Base-by-base conservation (phyloP, 441 rosid species). In the Pelargonium australe region DNA sequence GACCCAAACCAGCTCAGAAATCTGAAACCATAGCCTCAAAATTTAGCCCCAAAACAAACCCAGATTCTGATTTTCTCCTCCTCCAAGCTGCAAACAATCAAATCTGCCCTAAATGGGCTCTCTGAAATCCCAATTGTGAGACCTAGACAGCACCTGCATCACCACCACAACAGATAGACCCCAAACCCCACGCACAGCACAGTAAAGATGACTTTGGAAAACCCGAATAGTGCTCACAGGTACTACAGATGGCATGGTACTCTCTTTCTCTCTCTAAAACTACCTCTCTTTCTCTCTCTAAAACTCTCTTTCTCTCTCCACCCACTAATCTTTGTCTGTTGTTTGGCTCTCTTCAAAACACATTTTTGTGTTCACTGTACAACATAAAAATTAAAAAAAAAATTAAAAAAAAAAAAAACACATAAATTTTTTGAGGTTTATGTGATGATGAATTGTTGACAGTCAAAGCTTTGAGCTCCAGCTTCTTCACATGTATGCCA, bases 181-280 rank as follows among this genome's bases (percentile, higher is more conserved):
- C 28, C 28, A 49, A 57, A 73, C 11, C 73, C 71, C 82, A 66
- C 68, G 57, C 37, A 34, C 37, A 34, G 37, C 37, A 12, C 72
- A 66, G 69, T 44, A 45, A 61, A 47, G 9, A 76, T 47, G 53
- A 66, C 69, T 81, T 81, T 64, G 79, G 72, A 76, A 73, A 70
- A 12, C 72, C 82, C 84, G 76, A 74, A 80, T 57, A 70, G 44
- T 41, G 74, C 84, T 62, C 79, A 53, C 76, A 11, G 8, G 45
- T 66, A 68, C 73, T 45, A 75, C 81, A 81, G 68, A 77, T 80
- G 81, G 71, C 84, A 76, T 51, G 43, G 57, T 4, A 6, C 57
- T 11, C 40, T 3, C 55, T 44, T 3, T 44, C 16, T 6, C 57
- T 12, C 68, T 41, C 53, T 25, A 45, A 5, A 51, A 14, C 19